Base-by-base conservation (phyloP, 495 filamentous ascomycete species). In the Neurospora sp. region DNA sequence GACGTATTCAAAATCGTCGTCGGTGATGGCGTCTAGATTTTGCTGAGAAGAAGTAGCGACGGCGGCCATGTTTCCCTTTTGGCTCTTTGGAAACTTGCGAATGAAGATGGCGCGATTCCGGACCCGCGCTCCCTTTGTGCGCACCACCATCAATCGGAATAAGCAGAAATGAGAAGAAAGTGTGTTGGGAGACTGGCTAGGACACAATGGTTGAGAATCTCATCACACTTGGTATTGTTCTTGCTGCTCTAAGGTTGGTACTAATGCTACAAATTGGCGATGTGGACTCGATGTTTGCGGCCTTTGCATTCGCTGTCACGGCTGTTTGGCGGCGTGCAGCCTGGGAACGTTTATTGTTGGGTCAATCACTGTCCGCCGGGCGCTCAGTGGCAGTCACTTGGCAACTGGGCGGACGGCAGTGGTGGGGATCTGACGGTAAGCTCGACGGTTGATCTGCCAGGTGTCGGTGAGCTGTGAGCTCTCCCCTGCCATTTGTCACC, bases 71-170 rank as follows among this genome's bases (percentile, higher is more conserved):
- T 53, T 59, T 27, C 12, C 45, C 38, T 12, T 44, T 42, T 40
- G 38, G 27, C 16, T 31, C 18, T 38, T 68, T 45, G 69, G 72
- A 65, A 65, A 65, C 27, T 65, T 65, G 53, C 27, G 53, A 22
- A 40, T 27, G 71, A 74, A 74, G 38, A 72, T 65, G 53, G 73
- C 73, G 40, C 73, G 73, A 71, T 53, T 40, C 37, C 73, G 73
- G 40, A 70, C 22, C 40, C 69, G 47, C 14, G 41, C 22, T 68
- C 39, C 59, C 73, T 74, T 74, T 74, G 71, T 74, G 71, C 73
- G 73, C 70, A 38, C 53, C 53, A 27, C 53, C 71, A 71, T 71
- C 35, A 68, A 38, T 69, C 18, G 14, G 39, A 35, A 35, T 69
- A 16, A 18, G 61, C 59, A 53, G 31, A 38, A 71, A 42, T 42